Base-by-base conservation (phyloP, 768 basidiomycete species). In the Rhizopogon vinicolor region DNA sequence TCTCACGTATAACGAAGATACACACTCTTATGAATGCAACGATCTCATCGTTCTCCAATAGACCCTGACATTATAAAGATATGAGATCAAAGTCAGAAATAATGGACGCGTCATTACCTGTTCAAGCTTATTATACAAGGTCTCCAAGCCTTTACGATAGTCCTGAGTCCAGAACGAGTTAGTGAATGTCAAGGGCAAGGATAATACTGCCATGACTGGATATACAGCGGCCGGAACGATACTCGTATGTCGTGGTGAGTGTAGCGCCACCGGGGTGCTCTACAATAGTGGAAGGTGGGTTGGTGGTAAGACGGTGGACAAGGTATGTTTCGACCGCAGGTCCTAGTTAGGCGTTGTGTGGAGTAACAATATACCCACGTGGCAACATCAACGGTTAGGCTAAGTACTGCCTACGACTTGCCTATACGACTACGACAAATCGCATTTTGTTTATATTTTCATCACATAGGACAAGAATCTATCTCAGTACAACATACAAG, bases 151-250 rank as follows among this genome's bases (percentile, higher is more conserved):
- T 56, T 74, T 82, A 44, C 91, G 79, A 67, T 92, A 94, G 74
- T 94, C 92, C 68, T 91, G 87, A 14, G 93, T 83, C 94, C 94
- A 97, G 76, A 97, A 97, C 31, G 93, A 94, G 70, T 96, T 95
- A 54, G 79, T 84, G 68, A 97, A 97, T 14, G 82, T 81, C 56
- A 92, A 77, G n/a, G 93, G 93, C 65, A 95, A 83, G 43, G 92
- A 90, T 59, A 96, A 74, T 60, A 91, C 88, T 58, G 92, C 88
- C 93, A 95, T 94, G 65, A 52, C 68, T 53, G 62, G 46, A 52
- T 50, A 33, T 43, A 37, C 18, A 40, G 29, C 18, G 19, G 18
- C 19, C 8, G n/a, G 8, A 28, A 52, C 29, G 39, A 33, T 25
- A 13, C 37, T 56, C 42, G 25, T 55, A n/a, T 41, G 52, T 53